These are phyloP conservation scores for Circinella umbellata DNA, from an alignment of 371 early-diverging fungal genomes.

Conservation along the genomic window DNA sequence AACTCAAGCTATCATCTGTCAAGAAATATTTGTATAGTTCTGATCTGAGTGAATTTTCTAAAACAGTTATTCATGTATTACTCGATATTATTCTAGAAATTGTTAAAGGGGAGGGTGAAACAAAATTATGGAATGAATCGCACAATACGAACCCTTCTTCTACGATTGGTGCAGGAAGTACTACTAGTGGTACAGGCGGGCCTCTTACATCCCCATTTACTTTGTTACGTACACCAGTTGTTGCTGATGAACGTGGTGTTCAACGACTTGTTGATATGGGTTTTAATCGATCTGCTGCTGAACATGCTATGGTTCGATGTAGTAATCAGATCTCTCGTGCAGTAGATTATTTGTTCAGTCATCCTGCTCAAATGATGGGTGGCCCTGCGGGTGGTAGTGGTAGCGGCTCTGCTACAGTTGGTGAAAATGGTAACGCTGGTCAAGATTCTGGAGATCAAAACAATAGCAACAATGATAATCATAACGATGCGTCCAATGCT, in stretches of 20 bases:
- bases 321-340: slow-evolving; percentile 86
- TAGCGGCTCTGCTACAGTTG: neutral
- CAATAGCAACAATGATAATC: neutral
- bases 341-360: slow-evolving; percentile 87
- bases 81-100: slow-evolving; percentile 67
- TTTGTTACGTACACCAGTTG: slow-evolving; percentile 37
- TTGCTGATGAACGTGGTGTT: slow-evolving; percentile 68
- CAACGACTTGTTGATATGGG: slow-evolving; percentile 89
- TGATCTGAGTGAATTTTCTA: slow-evolving; percentile 47
- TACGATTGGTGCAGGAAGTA: neutral
- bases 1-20: slow-evolving; percentile 56
- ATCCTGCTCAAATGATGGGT: slow-evolving; percentile 61
- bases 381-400: slow-evolving; percentile 7
- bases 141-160: slow-evolving; percentile 1
- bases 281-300: slow-evolving; percentile 83
- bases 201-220: slow-evolving; percentile 38
- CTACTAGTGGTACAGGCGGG: too few species aligned
- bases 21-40: slow-evolving; percentile 50
- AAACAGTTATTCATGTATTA: slow-evolving; percentile 53
- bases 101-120: slow-evolving; percentile 77
- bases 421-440: neutral
- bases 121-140: slow-evolving; percentile 33
- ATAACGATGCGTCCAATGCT: neutral
- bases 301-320: slow-evolving; percentile 78
- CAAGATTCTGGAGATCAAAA: slow-evolving; percentile 10